A percentile compares a stretch with the other conserved stretches of the same genome.
These are phyloP conservation scores for Colletotrichum somersetense DNA, from an alignment of 2,329 filamentous ascomycete species.

Conservation along the genomic window DNA sequence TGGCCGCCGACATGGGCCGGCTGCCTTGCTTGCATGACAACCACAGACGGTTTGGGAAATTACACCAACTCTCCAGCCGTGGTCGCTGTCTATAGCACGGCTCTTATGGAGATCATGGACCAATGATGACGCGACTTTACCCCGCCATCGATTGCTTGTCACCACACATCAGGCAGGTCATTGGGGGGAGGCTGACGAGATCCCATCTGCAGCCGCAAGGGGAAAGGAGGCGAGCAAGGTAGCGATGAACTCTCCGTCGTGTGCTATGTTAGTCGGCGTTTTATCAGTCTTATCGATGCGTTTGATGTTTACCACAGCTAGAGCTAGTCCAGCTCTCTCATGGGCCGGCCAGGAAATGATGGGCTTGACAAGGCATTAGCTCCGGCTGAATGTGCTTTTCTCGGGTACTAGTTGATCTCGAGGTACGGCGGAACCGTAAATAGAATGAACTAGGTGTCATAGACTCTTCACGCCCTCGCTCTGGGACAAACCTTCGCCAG, in stretches of 20 bases:
- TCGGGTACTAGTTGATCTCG: slow-evolving; percentile 3
- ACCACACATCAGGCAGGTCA: slow-evolving; percentile 24
- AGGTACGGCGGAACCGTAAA: slow-evolving; percentile 11
- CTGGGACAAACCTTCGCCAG: slow-evolving; percentile 14
- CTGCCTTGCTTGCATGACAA: slow-evolving; percentile 57
- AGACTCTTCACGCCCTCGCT: slow-evolving; percentile 13
- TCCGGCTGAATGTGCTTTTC: slow-evolving; percentile 5
- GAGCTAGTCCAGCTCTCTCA: slow-evolving; percentile 13
- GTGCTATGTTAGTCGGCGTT: slow-evolving; percentile 36
- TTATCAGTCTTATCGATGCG: slow-evolving; percentile 41
- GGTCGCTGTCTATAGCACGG: slow-evolving; percentile 52
- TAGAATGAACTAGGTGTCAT: slow-evolving; percentile 12
- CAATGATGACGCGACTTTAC: slow-evolving; percentile 50
- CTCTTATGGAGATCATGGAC: slow-evolving; percentile 52
- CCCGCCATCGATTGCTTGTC: slow-evolving; percentile 40
- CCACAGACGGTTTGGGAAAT: slow-evolving; percentile 59
- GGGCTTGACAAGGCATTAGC: slow-evolving; percentile 14
- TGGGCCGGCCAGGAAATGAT: slow-evolving; percentile 23
- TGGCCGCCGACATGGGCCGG: slow-evolving; percentile 47
- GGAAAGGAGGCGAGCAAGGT: slow-evolving; percentile 29
- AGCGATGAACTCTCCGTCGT: slow-evolving; percentile 33
- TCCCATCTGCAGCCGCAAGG: slow-evolving; percentile 33
- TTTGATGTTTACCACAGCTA: slow-evolving; percentile 44
- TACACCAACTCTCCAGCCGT: slow-evolving; percentile 54
- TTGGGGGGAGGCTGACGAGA: slow-evolving; percentile 40